Evolutionary conservation across 2,329 filamentous ascomycete genomes (phyloP), one percentile per base, ranked within the genome.

Genomic region (Claviceps sp.): DNA sequence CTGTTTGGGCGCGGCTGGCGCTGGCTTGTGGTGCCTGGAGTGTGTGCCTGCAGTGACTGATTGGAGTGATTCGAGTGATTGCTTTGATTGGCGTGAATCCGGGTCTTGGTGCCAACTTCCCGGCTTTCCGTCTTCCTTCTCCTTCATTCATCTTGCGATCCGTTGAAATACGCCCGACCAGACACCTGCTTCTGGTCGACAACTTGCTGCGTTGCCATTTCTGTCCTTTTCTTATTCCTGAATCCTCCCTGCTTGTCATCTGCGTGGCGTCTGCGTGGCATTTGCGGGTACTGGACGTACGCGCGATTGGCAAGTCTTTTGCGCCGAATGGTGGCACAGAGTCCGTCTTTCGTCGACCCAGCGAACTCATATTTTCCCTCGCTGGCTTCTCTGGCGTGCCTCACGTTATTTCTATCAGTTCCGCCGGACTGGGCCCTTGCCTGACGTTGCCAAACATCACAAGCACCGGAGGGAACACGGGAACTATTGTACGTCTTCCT

Each of bases 121-220:
- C 49, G 52, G 30, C 20, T 48, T 38, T 51, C 24, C 11, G 37
- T 54, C 52, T 48, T 50, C 14, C 30, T 40, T 48, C 52, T 34
- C 47, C 22, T 44, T 40, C 43, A 24, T 47, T 47, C 37, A 11
- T 41, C 48, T 50, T 38, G 18, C 42, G 16, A 43, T 42, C 43
- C 45, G 20, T 42, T 41, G 51, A 47, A 22, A 20, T 9, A 16
- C 34, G 16, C n/a, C 18, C 37, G 46, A 34, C 34, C 26, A 30
- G 26, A n/a, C 26, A 13, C 26, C 8, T 8, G 37, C 37, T 16
- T n/a, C 16, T 40, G 37, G 37, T 40, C 37, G 37, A 40, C 13
- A 6, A n/a, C 38, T 40, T 9, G 38, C 11, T 46, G 43, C 24
- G 26, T 46, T 26, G 43, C 18, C 43, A 18, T 46, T 16, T 45